Base-by-base conservation (phyloP, 1,284 basidiomycete species). In the Calocybe gambosa region DNA sequence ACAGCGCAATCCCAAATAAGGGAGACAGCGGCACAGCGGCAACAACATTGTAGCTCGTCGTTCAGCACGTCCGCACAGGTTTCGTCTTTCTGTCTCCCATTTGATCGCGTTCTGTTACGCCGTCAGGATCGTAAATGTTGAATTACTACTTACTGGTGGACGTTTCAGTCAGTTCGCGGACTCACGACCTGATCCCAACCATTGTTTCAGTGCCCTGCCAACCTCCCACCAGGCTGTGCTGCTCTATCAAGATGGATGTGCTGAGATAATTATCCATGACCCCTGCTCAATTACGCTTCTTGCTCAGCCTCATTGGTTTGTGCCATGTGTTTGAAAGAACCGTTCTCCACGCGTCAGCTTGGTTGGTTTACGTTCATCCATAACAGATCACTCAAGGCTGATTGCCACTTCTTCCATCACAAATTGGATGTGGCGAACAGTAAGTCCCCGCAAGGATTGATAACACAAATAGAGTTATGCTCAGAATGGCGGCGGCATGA, bases 171-270 rank as follows among this genome's bases (percentile, higher is more conserved):
- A 19, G 34, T 29, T 36, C 36, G 19, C 33, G 12, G 16, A 10
- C 21, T 23, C 23, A 31, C 34, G 34, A 26, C 46, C 41, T 49
- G 49, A 50, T 51, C 46, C 41, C 46, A 49, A 40, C 49, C 41
- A 35, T 28, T 38, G 36, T 38, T 55, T 57, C 55, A 53, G 51
- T 29, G 46, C 42, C 49, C 42, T 56, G 55, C 51, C 53, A 53
- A 53, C 49, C 42, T 42, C n/a, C 26, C 28, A 46, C 39, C 39
- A 42, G 50, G 55, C 55, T 51, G 51, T 56, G 55, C 42, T 39
- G 8, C 23, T 39, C 46, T 43, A 50, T 52, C 44, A 38, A 45
- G 35, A 45, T 50, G 40, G 40, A 39, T 37, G n/a, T n/a, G 38
- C 19, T 43, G 39, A 43, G 41, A 41, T 46, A 42, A 19, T 45